Percentiles rank a stretch among this genome's conserved stretches.
These are phyloP conservation scores for Physcomitrium patens DNA, from an alignment of 225 moss, liverwort and hornwort genomes.

Conservation along the genomic window DNA sequence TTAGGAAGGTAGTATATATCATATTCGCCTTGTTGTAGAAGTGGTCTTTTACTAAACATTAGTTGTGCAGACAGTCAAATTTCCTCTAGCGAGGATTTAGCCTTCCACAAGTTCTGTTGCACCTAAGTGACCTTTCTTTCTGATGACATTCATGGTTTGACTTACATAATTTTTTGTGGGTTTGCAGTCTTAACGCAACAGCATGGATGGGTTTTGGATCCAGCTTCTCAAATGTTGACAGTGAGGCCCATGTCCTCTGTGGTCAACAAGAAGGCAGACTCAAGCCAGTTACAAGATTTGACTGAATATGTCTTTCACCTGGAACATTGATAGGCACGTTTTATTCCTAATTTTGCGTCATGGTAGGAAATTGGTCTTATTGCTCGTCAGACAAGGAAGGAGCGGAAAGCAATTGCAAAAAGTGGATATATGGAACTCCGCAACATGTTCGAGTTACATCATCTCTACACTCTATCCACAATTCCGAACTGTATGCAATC, in stretches of 20 bases:
- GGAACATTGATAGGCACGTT: conserved; percentile 71
- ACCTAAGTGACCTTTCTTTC: conserved; percentile 1
- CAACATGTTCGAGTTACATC: conserved; percentile 23
- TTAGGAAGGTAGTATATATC: not conserved
- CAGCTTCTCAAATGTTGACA: conserved; percentile 82
- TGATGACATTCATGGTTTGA: conserved; percentile 11
- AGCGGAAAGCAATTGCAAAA: conserved; percentile 24
- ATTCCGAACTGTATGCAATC: conserved; percentile 20
- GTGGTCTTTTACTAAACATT: too few relatives aligned
- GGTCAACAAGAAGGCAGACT: conserved; percentile 88
- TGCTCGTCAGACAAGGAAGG: conserved; percentile 21
- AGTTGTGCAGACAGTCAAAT: too few relatives aligned
- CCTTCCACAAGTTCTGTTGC: not conserved
- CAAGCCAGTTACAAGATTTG: conserved; percentile 93
- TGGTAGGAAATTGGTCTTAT: conserved; percentile 19
- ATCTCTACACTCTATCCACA: conserved; percentile 21
- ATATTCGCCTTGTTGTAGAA: not conserved
- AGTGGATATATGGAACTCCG: conserved; percentile 44
- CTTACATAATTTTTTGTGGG: conserved; percentile 19
- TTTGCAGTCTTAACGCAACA: conserved; percentile 79
- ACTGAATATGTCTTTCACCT: conserved; percentile 99
- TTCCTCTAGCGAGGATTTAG: not conserved
- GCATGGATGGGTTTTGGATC: conserved; percentile 94
- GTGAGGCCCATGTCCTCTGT: conserved; percentile 61
- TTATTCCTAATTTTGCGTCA: conserved; percentile 49